Conservation (phyloP, 176 grass and related monocot species). For the Canna indica region DNA sequence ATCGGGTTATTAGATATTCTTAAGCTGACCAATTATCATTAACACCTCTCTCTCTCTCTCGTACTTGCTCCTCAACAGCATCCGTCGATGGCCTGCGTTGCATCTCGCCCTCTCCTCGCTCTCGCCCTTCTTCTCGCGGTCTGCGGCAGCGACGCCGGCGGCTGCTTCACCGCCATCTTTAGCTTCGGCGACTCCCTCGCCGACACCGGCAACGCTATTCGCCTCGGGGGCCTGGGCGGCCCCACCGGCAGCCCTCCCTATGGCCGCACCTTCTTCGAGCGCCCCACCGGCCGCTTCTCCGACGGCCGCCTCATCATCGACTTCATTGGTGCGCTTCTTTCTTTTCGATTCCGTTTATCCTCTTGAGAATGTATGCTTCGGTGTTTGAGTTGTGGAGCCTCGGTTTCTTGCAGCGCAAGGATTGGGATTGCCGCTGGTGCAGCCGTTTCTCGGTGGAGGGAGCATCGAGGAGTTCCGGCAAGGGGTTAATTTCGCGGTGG, state of each 20-base stretch:
- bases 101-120: not conserved
- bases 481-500: conserved; percentile 85
- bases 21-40: not conserved
- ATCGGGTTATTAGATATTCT: too few species aligned
- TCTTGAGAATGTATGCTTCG: not conserved
- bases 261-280: conserved; percentile 79
- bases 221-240: conserved; percentile 41
- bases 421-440: conserved; percentile 58
- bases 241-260: conserved; percentile 60
- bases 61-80: too few species aligned
- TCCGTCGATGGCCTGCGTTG: conserved; percentile 17
- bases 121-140: not conserved
- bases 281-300: conserved; percentile 66
- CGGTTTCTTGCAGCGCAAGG: conserved; percentile 48
- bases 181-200: conserved; percentile 87
- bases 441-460: conserved; percentile 47
- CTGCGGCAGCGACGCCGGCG: not conserved
- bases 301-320: conserved; percentile 85
- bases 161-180: conserved; percentile 71
- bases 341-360: not conserved
- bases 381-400: conserved; percentile 7
- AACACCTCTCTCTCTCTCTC: not conserved
- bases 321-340: conserved; percentile 55
- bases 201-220: conserved; percentile 76
- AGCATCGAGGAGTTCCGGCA: conserved; percentile 36